These are phyloP conservation scores for Yarrowia phangngaensis DNA, from an alignment of 805 yeast genomes.

Conservation along the genomic window DNA sequence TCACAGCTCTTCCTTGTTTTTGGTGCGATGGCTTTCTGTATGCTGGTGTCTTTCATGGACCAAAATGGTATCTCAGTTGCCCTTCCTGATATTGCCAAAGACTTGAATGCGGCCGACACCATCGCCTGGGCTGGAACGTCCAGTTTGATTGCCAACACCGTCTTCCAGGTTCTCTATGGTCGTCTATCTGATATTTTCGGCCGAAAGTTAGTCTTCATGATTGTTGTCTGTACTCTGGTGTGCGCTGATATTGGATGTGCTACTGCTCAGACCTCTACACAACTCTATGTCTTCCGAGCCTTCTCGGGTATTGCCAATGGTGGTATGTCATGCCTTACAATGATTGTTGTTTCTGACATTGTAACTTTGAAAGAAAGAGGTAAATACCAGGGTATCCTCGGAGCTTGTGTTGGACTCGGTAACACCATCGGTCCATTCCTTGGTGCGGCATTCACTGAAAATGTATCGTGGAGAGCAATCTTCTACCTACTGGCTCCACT, in stretches of 20 bases:
- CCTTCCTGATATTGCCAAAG: slow-evolving; percentile 48
- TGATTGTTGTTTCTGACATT: slow-evolving; percentile 54
- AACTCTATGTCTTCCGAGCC: slow-evolving; percentile 52
- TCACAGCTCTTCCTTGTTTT: slow-evolving; percentile 28
- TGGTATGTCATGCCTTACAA: slow-evolving; percentile 49
- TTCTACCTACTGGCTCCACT: slow-evolving; percentile 49
- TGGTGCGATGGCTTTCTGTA: slow-evolving; percentile 28
- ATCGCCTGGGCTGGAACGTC: slow-evolving; percentile 62
- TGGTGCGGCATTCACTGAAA: slow-evolving; percentile 47
- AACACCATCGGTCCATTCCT: slow-evolving; percentile 54
- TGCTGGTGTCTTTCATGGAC: slow-evolving; percentile 45
- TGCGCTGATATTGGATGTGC: slow-evolving; percentile 51
- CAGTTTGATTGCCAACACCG: slow-evolving; percentile 48
- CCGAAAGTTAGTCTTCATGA: slow-evolving; percentile 46
- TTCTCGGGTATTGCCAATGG: slow-evolving; percentile 57
- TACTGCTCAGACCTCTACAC: slow-evolving; percentile 48
- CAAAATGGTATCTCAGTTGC: slow-evolving; percentile 50
- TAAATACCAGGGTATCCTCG: slow-evolving; percentile 54
- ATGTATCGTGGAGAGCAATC: slow-evolving; percentile 49
- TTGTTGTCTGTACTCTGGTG: slow-evolving; percentile 43
- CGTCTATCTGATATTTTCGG: slow-evolving; percentile 55
- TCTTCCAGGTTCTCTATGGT: slow-evolving; percentile 53
- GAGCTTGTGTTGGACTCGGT: slow-evolving; percentile 50
- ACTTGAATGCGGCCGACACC: slow-evolving; percentile 46
- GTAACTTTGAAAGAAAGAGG: slow-evolving; percentile 54